Evolutionary conservation across 768 basidiomycete species (phyloP).

Genomic region (Ramaria rubella): DNA sequence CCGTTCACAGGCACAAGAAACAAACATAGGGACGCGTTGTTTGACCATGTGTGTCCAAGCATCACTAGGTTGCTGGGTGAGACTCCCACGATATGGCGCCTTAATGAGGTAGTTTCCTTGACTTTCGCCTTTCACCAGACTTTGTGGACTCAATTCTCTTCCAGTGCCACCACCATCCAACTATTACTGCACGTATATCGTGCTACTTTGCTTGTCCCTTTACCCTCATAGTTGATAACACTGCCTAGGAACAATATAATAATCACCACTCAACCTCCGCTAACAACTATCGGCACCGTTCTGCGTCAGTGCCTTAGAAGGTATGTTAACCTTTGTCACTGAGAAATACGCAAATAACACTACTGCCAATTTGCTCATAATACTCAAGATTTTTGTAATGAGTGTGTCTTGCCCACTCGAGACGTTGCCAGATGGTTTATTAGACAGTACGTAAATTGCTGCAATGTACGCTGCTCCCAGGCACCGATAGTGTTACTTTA

Average conservation of each 20-base stretch:
- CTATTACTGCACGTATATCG: neutral
- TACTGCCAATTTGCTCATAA: too few species aligned
- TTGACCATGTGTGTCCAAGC: neutral
- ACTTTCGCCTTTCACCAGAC: neutral
- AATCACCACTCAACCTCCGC: slow-evolving; percentile 2
- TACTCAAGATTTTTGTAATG: neutral
- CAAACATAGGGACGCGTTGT: neutral
- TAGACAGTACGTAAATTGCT: slow-evolving; percentile 6
- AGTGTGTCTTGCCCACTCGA: slow-evolving; percentile 1
- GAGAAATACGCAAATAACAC: too few species aligned
- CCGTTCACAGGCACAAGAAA: neutral
- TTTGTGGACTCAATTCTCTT: neutral
- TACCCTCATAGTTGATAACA: neutral
- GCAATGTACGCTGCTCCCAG: neutral
- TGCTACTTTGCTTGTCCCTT: too few species aligned
- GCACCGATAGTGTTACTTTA: neutral
- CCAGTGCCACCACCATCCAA: neutral
- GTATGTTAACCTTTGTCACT: too few species aligned
- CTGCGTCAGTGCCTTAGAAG: too few species aligned
- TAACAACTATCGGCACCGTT: too few species aligned
- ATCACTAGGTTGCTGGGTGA: neutral
- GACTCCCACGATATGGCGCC: neutral
- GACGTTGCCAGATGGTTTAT: slow-evolving; percentile 4
- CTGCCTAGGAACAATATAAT: too few species aligned
- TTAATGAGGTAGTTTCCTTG: neutral